phyloP scores from a whole-genome alignment of 805 yeast species.

The Cyberlindnera maclurae region DNA sequence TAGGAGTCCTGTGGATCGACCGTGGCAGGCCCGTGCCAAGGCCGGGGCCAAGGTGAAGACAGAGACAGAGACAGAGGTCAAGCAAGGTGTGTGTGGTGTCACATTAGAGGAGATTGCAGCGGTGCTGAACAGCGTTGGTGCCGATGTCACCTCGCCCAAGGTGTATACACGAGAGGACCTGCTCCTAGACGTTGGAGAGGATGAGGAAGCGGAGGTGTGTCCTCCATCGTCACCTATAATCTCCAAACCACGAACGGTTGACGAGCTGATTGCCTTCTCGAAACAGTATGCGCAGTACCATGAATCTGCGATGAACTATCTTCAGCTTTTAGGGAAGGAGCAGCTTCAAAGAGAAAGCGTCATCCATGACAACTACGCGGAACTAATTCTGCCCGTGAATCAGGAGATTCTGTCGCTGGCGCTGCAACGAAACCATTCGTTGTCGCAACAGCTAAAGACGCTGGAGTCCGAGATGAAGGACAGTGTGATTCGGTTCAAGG shows the following conservation, averaged over 20 bases:
- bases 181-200: background rate
- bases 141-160: too few species aligned
- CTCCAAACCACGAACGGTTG: background rate
- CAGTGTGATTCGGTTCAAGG: background rate
- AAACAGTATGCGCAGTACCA: background rate
- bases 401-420: background rate
- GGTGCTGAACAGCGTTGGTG: too few species aligned
- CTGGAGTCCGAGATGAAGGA: conserved; percentile 1
- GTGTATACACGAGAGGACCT: background rate
- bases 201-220: background rate
- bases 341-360: background rate
- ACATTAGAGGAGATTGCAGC: too few species aligned
- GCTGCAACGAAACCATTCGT: background rate
- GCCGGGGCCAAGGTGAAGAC: too few species aligned
- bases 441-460: background rate
- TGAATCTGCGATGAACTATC: background rate
- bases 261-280: background rate
- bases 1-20: too few species aligned
- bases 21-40: too few species aligned
- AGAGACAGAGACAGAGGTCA: too few species aligned
- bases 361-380: background rate
- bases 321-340: background rate
- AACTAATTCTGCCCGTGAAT: background rate
- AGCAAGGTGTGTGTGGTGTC: too few species aligned
- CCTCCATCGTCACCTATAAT: background rate